These are phyloP conservation scores for Phaffia rhodozyma DNA, from an alignment of 1,284 basidiomycete species.

Conservation along the genomic window DNA sequence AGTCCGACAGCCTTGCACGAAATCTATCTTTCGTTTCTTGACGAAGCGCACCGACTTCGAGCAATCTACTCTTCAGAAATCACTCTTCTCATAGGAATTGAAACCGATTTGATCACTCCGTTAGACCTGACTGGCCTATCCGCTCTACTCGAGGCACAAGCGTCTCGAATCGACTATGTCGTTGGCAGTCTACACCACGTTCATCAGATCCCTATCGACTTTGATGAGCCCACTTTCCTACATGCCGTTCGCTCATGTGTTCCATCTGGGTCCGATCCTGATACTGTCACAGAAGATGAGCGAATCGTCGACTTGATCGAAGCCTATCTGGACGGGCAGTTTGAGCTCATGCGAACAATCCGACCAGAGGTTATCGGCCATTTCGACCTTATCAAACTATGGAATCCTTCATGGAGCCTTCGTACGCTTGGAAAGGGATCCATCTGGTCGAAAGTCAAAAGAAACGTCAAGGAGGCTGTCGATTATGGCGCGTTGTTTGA, in stretches of 20 bases:
- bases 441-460: conserved; percentile 53
- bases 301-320: conserved; percentile 39
- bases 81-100: conserved; percentile 72
- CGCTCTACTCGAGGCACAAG: conserved; percentile 41
- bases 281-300: background rate
- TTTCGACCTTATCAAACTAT: conserved; percentile 79
- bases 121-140: conserved; percentile 47
- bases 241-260: conserved; percentile 44
- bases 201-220: conserved; percentile 79
- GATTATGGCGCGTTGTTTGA: conserved; percentile 88
- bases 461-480: conserved; percentile 65
- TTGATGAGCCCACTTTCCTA: conserved; percentile 62
- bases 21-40: conserved; percentile 27
- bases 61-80: conserved; percentile 41
- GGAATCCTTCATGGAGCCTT: conserved; percentile 44
- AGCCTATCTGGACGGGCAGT: conserved; percentile 73
- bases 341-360: conserved; percentile 52
- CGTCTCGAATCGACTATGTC: conserved; percentile 66
- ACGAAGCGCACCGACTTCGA: conserved; percentile 65
- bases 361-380: conserved; percentile 87
- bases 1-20: conserved; percentile 24
- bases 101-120: conserved; percentile 77
- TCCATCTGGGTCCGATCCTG: conserved; percentile 4
- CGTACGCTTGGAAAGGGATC: conserved; percentile 39
- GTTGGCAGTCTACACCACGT: conserved; percentile 93